phyloP scores from a whole-genome alignment of 2,329 filamentous ascomycete genomes.

The Penicillium aurantiogriseum region DNA sequence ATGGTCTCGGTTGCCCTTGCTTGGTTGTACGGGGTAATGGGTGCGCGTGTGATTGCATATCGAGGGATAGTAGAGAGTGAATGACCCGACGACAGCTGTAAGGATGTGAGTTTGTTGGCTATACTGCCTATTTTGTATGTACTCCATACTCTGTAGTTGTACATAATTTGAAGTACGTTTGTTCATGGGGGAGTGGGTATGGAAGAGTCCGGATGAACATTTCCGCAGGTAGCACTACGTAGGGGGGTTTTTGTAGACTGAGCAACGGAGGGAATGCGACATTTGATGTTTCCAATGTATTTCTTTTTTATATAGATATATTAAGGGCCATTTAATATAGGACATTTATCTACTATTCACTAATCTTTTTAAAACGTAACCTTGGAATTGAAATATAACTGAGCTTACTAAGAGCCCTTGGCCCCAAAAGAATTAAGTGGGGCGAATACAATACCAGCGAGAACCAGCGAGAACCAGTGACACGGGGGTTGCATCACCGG shows the following conservation, averaged over 20 bases:
- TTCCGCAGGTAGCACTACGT: not conserved
- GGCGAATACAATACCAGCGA: not conserved
- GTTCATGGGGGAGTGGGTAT: not conserved
- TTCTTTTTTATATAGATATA: not conserved
- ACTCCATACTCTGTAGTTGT: not conserved
- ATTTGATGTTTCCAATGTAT: not conserved
- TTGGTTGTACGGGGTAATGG: slow-evolving; percentile 26
- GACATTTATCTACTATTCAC: not conserved
- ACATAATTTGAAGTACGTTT: not conserved
- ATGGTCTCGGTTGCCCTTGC: slow-evolving; percentile 19
- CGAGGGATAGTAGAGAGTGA: not conserved
- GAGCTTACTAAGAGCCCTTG: not conserved
- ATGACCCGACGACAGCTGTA: not conserved
- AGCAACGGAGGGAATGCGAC: slow-evolving; percentile 9
- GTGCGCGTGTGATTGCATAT: not conserved
- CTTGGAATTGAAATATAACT: not conserved
- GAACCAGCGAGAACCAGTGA: slow-evolving; percentile 12
- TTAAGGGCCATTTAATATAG: not conserved
- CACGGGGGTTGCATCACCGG: slow-evolving; percentile 26
- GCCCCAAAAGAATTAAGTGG: not conserved
- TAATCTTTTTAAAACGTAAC: not conserved
- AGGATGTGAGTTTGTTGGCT: not conserved
- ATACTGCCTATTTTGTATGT: not conserved
- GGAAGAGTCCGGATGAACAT: not conserved
- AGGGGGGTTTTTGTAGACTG: slow-evolving; percentile 1